Conservation (phyloP, 2,329 filamentous ascomycete genomes). For the Sphaerostilbella broomeana region DNA sequence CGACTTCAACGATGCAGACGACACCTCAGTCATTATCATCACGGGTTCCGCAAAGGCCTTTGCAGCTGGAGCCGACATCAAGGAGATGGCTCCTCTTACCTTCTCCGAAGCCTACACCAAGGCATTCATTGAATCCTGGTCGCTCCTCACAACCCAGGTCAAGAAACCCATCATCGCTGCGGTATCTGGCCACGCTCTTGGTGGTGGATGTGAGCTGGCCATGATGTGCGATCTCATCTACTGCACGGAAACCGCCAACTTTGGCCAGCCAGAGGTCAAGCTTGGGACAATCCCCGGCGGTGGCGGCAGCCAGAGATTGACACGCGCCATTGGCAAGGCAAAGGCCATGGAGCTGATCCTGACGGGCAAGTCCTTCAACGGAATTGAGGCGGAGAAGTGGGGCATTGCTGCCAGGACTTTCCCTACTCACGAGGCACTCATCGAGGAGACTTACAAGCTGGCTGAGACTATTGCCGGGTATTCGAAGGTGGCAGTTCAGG, state of each 20-base stretch:
- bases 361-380: conserved; percentile 77
- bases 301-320: conserved; percentile 84
- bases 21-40: conserved; percentile 70
- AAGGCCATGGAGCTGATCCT: conserved; percentile 88
- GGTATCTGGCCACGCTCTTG: conserved; percentile 89
- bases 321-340: conserved; percentile 73
- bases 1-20: conserved; percentile 61
- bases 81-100: conserved; percentile 92
- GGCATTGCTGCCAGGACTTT: conserved; percentile 82
- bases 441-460: conserved; percentile 73
- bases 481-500: conserved; percentile 79
- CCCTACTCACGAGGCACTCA: conserved; percentile 69
- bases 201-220: conserved; percentile 91
- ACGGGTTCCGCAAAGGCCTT: conserved; percentile 89
- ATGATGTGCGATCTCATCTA: conserved; percentile 98
- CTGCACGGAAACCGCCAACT: conserved; percentile 77
- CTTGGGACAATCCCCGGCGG: conserved; percentile 88
- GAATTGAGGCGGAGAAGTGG: conserved; percentile 81
- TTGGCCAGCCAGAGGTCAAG: conserved; percentile 97
- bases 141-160: conserved; percentile 70
- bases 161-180: conserved; percentile 94
- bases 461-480: conserved; percentile 86
- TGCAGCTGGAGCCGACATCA: conserved; percentile 95
- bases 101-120: conserved; percentile 82
- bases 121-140: conserved; percentile 96